Evolutionary conservation across 2,329 filamentous ascomycete species (phyloP).

Genomic region (Hypoxylon sp.): DNA sequence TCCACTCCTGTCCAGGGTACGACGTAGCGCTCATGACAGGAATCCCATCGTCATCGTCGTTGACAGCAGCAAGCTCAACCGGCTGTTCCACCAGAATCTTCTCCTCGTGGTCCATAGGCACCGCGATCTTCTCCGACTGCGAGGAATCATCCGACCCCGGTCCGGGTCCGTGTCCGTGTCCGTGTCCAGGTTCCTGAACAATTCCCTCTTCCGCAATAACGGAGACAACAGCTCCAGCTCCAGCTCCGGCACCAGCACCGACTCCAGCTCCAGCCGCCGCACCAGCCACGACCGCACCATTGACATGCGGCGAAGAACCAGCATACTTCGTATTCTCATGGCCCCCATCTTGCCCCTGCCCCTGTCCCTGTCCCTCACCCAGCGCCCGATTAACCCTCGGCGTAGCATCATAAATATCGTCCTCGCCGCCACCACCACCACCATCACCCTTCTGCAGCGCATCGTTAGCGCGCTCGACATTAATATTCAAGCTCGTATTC

Average conservation of each 20-base stretch:
- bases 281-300: slow-evolving; percentile 22
- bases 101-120: slow-evolving; percentile 54
- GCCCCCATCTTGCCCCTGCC: not conserved
- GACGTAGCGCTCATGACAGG: slow-evolving; percentile 68
- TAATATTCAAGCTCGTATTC: slow-evolving; percentile 49
- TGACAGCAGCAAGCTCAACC: slow-evolving; percentile 53
- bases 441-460: slow-evolving; percentile 18
- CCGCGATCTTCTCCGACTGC: slow-evolving; percentile 27
- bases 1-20: slow-evolving; percentile 72
- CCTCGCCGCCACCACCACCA: slow-evolving; percentile 16
- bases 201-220: slow-evolving; percentile 32
- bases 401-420: slow-evolving; percentile 54
- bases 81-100: slow-evolving; percentile 56
- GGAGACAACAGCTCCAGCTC: not conserved
- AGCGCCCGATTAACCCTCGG: slow-evolving; percentile 42
- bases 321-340: slow-evolving; percentile 48
- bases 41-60: slow-evolving; percentile 60
- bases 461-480: slow-evolving; percentile 50
- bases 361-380: not conserved
- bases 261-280: not conserved
- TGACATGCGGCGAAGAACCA: slow-evolving; percentile 35
- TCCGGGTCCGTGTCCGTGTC: not conserved
- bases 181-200: not conserved
- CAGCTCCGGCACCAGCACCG: slow-evolving; percentile 11
- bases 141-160: slow-evolving; percentile 34